Percentiles rank a stretch among this genome's conserved stretches.
Evolutionary conservation across 2,329 filamentous ascomycete species (phyloP).

Genomic region (Colletotrichum lini): DNA sequence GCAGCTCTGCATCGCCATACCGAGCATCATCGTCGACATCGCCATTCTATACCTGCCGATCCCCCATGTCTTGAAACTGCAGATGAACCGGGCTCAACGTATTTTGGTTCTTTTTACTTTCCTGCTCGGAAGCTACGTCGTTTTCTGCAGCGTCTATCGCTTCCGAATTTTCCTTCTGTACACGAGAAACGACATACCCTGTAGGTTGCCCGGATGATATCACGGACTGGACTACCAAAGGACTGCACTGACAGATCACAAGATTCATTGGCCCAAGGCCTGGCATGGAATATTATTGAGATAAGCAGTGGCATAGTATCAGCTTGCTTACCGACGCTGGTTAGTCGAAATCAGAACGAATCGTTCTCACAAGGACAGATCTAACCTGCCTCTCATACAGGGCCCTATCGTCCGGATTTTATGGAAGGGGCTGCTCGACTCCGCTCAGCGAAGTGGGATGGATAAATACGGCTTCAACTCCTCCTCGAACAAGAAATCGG

Average conservation of each 20-base stretch:
- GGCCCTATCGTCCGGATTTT: conserved; percentile 29
- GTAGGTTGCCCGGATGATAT: neutral
- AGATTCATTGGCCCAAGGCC: conserved; percentile 34
- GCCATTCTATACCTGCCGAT: conserved; percentile 37
- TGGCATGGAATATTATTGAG: conserved; percentile 38
- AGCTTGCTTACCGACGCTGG: conserved; percentile 34
- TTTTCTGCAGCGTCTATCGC: conserved; percentile 35
- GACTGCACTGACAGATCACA: neutral
- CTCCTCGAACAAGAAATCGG: conserved; percentile 27
- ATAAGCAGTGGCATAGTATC: conserved; percentile 40
- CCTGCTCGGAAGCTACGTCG: conserved; percentile 36
- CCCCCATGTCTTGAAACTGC: conserved; percentile 34
- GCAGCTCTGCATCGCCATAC: conserved; percentile 31
- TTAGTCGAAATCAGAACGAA: neutral
- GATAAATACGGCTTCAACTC: conserved; percentile 10
- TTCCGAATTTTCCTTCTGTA: conserved; percentile 29
- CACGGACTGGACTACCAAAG: no score
- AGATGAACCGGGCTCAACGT: conserved; percentile 33
- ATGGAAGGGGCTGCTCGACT: conserved; percentile 34
- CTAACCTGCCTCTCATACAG: neutral
- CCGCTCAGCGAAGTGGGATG: conserved; percentile 22
- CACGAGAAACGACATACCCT: conserved; percentile 33
- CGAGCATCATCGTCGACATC: conserved; percentile 38
- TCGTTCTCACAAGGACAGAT: no score
- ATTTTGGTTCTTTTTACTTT: conserved; percentile 36